A percentile compares a stretch with the other conserved stretches of the same genome.
Evolutionary conservation across 805 yeast species (phyloP).

Genomic region (Myxozyma udenii): DNA sequence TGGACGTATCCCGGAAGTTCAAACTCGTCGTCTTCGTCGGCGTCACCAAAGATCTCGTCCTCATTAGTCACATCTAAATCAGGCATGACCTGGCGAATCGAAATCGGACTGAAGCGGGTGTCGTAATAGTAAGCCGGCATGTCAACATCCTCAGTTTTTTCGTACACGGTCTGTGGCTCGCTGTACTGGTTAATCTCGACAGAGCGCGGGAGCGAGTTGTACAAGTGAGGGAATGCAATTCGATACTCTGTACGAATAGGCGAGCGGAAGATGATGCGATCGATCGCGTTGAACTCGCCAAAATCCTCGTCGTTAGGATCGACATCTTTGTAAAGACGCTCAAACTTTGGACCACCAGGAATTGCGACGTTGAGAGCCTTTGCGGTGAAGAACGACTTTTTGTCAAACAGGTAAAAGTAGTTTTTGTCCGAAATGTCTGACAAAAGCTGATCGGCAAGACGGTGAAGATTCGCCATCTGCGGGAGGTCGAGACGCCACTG

Average conservation of each 20-base stretch:
- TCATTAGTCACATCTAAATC: constrained; percentile 31
- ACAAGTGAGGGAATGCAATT: constrained; percentile 82
- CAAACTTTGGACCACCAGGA: constrained; percentile 96
- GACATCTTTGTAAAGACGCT: constrained; percentile 68
- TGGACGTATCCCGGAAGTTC: constrained; percentile 44
- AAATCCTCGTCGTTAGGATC: constrained; percentile 71
- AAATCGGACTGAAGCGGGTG: constrained; percentile 55
- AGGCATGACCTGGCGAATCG: constrained; percentile 36
- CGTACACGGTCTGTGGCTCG: constrained; percentile 55
- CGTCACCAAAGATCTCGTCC: constrained; percentile 28
- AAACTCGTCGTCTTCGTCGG: constrained; percentile 44
- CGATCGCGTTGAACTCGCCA: constrained; percentile 87
- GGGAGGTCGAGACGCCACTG: constrained; percentile 63
- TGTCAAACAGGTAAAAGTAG: constrained; percentile 69
- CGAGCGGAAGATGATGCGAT: constrained; percentile 75
- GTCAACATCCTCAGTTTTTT: constrained; percentile 49
- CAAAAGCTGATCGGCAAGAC: constrained; percentile 68
- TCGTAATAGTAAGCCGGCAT: constrained; percentile 57
- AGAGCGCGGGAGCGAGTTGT: constrained; percentile 69
- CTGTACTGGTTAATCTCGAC: constrained; percentile 64
- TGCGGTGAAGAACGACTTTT: constrained; percentile 79
- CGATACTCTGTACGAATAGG: constrained; percentile 78
- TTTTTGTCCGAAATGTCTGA: constrained; percentile 59
- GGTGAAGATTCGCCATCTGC: constrained; percentile 62
- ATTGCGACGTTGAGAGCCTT: constrained; percentile 82